Evolutionary conservation across 139 green algal species (phyloP).

Genomic region (Pycnococcus provasolii): DNA sequence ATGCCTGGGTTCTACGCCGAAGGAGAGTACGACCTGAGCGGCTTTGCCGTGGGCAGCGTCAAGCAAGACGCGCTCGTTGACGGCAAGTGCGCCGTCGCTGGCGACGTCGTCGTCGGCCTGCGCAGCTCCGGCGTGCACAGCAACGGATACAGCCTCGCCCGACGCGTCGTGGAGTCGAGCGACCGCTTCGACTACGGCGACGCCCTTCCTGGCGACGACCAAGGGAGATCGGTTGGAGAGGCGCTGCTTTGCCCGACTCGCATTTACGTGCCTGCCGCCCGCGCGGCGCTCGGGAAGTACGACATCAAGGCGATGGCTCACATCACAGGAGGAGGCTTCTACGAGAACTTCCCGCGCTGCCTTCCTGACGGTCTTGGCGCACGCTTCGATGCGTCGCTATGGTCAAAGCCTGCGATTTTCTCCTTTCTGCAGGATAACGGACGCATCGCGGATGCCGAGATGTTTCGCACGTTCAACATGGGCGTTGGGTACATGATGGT

Average conservation of each 20-base stretch:
- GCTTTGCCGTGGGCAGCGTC: slow-evolving; percentile 92
- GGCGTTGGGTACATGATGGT: slow-evolving; percentile 86
- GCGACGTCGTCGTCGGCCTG: slow-evolving; percentile 78
- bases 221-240: slow-evolving; percentile 41
- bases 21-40: slow-evolving; percentile 96
- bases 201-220: slow-evolving; percentile 40
- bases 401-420: slow-evolving; percentile 57
- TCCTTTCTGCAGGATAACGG: slow-evolving; percentile 66
- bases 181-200: slow-evolving; percentile 43
- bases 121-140: slow-evolving; percentile 78
- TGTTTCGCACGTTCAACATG: slow-evolving; percentile 98
- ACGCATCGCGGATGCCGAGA: slow-evolving; percentile 71
- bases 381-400: slow-evolving; percentile 50
- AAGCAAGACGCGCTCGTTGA: slow-evolving; percentile 87
- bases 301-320: slow-evolving; percentile 69
- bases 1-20: slow-evolving; percentile 95
- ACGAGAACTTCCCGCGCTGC: slow-evolving; percentile 90
- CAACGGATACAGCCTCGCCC: slow-evolving; percentile 93
- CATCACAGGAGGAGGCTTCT: slow-evolving; percentile 96
- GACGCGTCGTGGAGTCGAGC: slow-evolving; percentile 50
- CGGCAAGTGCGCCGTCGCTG: slow-evolving; percentile 58
- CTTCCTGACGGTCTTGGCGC: slow-evolving; percentile 63
- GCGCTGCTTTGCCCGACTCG: slow-evolving; percentile 54
- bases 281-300: not conserved
- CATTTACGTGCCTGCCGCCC: slow-evolving; percentile 36